Evolutionary conservation across 2,329 filamentous ascomycete species (phyloP).

Genomic region (Chrysoporthe cubensis): DNA sequence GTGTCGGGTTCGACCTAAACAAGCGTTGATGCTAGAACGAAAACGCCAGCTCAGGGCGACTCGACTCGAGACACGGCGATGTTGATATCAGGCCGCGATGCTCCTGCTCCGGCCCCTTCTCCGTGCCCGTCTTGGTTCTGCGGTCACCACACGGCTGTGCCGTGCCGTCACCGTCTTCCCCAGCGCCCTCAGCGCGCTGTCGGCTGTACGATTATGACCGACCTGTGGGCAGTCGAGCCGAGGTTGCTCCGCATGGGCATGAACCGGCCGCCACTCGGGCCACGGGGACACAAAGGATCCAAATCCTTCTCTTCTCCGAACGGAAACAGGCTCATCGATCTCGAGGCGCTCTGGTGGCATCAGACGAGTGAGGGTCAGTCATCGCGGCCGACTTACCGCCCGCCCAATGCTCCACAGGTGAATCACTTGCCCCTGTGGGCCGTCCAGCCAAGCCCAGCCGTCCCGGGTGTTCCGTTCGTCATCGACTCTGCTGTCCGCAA

Average conservation of each 20-base stretch:
- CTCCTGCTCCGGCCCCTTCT: not conserved
- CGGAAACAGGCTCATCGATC: not conserved
- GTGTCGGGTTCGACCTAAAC: slow-evolving; percentile 45
- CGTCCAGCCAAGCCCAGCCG: not conserved
- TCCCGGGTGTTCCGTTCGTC: slow-evolving; percentile 24
- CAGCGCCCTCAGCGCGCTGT: not conserved
- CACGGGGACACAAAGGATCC: not conserved
- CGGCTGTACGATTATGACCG: not conserved
- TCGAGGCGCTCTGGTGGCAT: slow-evolving; percentile 3
- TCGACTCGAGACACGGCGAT: not conserved
- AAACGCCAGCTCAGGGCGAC: slow-evolving; percentile 8
- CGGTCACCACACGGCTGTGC: not conserved
- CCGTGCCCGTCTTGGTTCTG: not conserved
- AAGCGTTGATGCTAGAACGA: slow-evolving; percentile 33
- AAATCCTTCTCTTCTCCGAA: not conserved
- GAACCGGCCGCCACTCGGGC: not conserved
- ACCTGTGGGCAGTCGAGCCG: slow-evolving; percentile 5
- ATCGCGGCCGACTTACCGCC: not conserved
- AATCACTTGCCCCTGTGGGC: slow-evolving; percentile 23
- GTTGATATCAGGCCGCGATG: not conserved
- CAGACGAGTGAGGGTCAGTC: slow-evolving; percentile 8
- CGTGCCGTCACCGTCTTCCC: not conserved
- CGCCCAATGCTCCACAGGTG: slow-evolving; percentile 4
- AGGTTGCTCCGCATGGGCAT: slow-evolving; percentile 7
- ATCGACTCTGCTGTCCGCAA: slow-evolving; percentile 14